Conservation (phyloP, 2,329 filamentous ascomycete genomes). For the Sporothrix brasiliensis region DNA sequence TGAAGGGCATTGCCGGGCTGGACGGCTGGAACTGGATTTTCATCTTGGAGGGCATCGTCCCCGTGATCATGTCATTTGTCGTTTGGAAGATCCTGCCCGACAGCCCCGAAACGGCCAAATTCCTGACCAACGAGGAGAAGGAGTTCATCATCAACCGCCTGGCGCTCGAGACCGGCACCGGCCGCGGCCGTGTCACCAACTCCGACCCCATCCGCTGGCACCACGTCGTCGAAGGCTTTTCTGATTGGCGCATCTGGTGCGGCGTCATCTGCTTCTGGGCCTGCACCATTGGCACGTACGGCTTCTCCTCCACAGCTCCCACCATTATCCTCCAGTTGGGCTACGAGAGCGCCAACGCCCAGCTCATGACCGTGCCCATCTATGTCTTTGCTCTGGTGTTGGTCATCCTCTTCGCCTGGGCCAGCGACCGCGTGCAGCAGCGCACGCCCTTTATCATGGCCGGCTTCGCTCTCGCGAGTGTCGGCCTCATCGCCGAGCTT, state of each 20-base stretch:
- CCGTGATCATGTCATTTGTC: constrained; percentile 38
- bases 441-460: constrained; percentile 27
- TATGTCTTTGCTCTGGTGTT: constrained; percentile 44
- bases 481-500: constrained; percentile 29
- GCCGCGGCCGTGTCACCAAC: constrained; percentile 32
- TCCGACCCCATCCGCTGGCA: constrained; percentile 29
- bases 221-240: constrained; percentile 30
- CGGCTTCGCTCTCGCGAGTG: constrained; percentile 14
- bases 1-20: constrained; percentile 43
- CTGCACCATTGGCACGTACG: constrained; percentile 31
- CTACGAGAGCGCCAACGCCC: constrained; percentile 28
- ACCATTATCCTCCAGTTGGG: constrained; percentile 65
- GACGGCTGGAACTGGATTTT: constrained; percentile 67
- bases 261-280: constrained; percentile 33
- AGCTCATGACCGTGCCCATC: constrained; percentile 35
- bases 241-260: constrained; percentile 35
- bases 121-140: constrained; percentile 43
- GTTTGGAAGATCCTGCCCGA: constrained; percentile 39
- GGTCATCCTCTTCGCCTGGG: constrained; percentile 33
- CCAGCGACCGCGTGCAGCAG: constrained; percentile 22
- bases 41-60: constrained; percentile 44
- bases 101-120: constrained; percentile 41
- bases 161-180: constrained; percentile 35
- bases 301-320: constrained; percentile 45
- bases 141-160: constrained; percentile 45